Evolutionary conservation across 805 yeast genomes (phyloP).

Genomic region (Lipomyces oligophaga): DNA sequence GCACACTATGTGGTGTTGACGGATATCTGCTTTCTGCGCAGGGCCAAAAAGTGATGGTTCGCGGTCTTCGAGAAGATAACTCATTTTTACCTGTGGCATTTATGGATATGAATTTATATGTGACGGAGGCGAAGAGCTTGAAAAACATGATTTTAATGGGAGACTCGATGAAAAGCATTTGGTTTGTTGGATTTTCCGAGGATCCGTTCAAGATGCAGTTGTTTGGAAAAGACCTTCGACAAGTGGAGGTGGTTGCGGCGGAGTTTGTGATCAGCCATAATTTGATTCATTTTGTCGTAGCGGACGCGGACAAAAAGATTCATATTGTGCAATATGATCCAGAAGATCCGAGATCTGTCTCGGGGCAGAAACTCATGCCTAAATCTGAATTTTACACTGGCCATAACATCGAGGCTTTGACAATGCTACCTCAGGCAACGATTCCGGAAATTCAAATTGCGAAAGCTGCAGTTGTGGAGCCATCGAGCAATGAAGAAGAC

Average conservation of each 20-base stretch:
- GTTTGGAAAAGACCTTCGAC: slow-evolving; percentile 68
- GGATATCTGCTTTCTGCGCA: slow-evolving; percentile 82
- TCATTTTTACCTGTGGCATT: slow-evolving; percentile 91
- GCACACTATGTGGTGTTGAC: slow-evolving; percentile 70
- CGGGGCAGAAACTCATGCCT: slow-evolving; percentile 72
- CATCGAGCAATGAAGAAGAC: not conserved
- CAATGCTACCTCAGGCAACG: slow-evolving; percentile 34
- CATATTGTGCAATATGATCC: slow-evolving; percentile 86
- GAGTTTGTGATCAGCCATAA: slow-evolving; percentile 74
- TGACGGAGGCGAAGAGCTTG: slow-evolving; percentile 74
- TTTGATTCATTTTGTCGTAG: slow-evolving; percentile 59
- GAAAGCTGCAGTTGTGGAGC: not conserved
- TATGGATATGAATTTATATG: slow-evolving; percentile 75
- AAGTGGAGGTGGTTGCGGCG: slow-evolving; percentile 61
- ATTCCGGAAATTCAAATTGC: not conserved
- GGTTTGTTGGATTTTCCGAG: slow-evolving; percentile 86
- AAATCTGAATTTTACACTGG: slow-evolving; percentile 70
- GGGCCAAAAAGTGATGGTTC: slow-evolving; percentile 74
- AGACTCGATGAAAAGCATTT: slow-evolving; percentile 71
- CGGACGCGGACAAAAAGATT: slow-evolving; percentile 63
- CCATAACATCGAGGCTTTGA: slow-evolving; percentile 39
- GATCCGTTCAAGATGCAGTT: slow-evolving; percentile 86
- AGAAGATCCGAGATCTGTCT: slow-evolving; percentile 75
- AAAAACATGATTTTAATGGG: slow-evolving; percentile 79
- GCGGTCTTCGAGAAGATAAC: slow-evolving; percentile 82